Base-by-base conservation (phyloP, 2,329 filamentous ascomycete species). In the Fusarium ramigenum region DNA sequence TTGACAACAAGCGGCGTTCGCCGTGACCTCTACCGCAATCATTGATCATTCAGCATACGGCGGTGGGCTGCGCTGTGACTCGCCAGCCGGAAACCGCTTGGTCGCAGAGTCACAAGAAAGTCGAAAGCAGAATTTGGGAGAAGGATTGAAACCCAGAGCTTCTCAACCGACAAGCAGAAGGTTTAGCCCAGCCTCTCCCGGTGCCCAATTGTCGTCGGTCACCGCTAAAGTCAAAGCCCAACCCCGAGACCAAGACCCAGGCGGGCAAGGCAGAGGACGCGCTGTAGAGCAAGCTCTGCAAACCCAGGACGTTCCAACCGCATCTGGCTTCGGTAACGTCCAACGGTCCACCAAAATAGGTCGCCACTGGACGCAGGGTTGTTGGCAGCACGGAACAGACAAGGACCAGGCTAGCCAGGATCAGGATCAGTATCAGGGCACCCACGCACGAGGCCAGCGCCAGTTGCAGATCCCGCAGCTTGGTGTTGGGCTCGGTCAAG, bases 321-420 rank as follows among this genome's bases (percentile, higher is more conserved):
- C 47, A 71, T 75, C 70, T 60, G 74, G 74, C 61, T 60, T 72
- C 59, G 56, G 75, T 61, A 63, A 42, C 57, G 66, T 76, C 71
- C 75, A 76, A 77, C 75, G 73, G 75, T 75, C 75, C 72, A 77
- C 66, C 74, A 73, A 61, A 73, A 73, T 63, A 73, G 69, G 75
- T 64, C 58, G 72, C 71, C 64, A 74, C 62, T 74, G 49, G 64
- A 44, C 30, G 43, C 71, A 74, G 70, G 71, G 66, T 74, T 70
- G 59, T 58, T 72, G 54, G 69, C 69, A 73, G 54, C 66, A 67
- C 66, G 50, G 70, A 61, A 52, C 58, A 60, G 66, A 62, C 56
- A 63, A 75, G 71, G 75, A 52, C 28, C 65, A 63, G 65, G 66
- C 61, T 58, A 63, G 57, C 44, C 61, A 69, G 72, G 72, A 61